Base-by-base conservation (phyloP, 2,329 filamentous ascomycete genomes). In the Neurospora sp. region DNA sequence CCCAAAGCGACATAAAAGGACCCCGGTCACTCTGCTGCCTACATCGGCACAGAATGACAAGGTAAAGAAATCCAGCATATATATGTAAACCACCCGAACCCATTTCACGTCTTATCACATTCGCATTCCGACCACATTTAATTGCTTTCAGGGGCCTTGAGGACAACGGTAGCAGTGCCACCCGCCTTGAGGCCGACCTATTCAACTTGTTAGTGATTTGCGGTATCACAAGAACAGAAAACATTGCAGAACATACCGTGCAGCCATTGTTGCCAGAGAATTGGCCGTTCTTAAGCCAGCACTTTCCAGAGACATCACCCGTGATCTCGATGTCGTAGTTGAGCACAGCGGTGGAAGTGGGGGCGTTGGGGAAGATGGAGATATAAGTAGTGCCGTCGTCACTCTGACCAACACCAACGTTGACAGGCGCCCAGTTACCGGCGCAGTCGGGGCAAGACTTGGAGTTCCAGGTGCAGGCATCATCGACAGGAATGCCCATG, bases 341-440 rank as follows among this genome's bases (percentile, higher is more conserved):
- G 46, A 97, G 89, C 72, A 83, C 80, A 43, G 88, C 89, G 19
- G 80, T 79, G 75, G 88, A 93, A 70, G 92, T 96, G 5, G 93
- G 93, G 72, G 82, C 77, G 84, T 98, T 97, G 78, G 90, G 89
- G 86, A 95, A 93, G 80, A 97, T 88, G 67, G 92, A 93, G 71
- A 97, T 82, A 84, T 88, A 98, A 58, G 91, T 96, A 73, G 81
- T 82, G 77, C 91, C 89, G 76, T 85, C 76, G 15, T 77, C 80
- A 78, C 85, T 87, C 80, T 88, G 87, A 72, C 94, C 93, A 72
- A 93, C 90, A 79, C 95, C 95, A 68, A 97, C 83, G 82, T 94
- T 95, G 76, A 93, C 82, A 38, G 96, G 94, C 67, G 96, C 90
- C 86, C 87, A 97, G 87, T 99, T 97, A 74, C 96, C 89, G 71